These are phyloP conservation scores for Aspergillus sp. DNA, from an alignment of 2,329 filamentous ascomycete genomes.

Conservation along the genomic window DNA sequence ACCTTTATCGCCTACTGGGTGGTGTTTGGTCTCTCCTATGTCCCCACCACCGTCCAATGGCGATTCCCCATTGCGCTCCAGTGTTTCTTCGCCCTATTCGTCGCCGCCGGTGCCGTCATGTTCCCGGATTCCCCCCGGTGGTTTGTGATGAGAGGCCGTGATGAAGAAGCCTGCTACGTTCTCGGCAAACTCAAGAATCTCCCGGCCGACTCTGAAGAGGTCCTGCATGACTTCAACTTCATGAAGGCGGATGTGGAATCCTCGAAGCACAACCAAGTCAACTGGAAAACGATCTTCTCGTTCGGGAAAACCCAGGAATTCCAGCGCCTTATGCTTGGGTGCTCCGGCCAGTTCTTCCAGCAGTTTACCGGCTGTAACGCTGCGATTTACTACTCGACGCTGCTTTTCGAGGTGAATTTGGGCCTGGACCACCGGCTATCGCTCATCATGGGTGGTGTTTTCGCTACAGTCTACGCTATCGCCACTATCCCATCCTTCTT, in stretches of 20 bases:
- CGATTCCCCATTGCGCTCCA: slow-evolving; percentile 41
- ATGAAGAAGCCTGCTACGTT: slow-evolving; percentile 38
- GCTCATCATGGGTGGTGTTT: slow-evolving; percentile 19
- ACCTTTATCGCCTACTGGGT: slow-evolving; percentile 28
- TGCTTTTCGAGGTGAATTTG: slow-evolving; percentile 36
- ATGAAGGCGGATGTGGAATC: slow-evolving; percentile 38
- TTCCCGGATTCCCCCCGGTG: slow-evolving; percentile 48
- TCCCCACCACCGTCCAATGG: slow-evolving; percentile 28
- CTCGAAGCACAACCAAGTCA: slow-evolving; percentile 22
- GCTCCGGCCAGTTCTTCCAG: slow-evolving; percentile 29
- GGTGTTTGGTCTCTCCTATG: slow-evolving; percentile 25
- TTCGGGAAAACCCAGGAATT: slow-evolving; percentile 23
- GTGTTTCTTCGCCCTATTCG: slow-evolving; percentile 30
- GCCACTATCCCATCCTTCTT: slow-evolving; percentile 20
- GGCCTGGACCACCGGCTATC: slow-evolving; percentile 11
- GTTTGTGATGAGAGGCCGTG: slow-evolving; percentile 43
- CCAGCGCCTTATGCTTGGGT: slow-evolving; percentile 21
- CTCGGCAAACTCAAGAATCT: slow-evolving; percentile 38
- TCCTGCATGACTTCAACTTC: slow-evolving; percentile 23
- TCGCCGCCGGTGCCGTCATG: slow-evolving; percentile 11
- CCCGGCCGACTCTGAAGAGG: slow-evolving; percentile 26
- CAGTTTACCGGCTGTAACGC: slow-evolving; percentile 40
- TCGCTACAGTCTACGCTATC: slow-evolving; percentile 18
- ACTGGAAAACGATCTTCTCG: slow-evolving; percentile 18
- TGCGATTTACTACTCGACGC: slow-evolving; percentile 37